Conservation (phyloP, 2,329 filamentous ascomycete genomes). For the Mycogone perniciosa region DNA sequence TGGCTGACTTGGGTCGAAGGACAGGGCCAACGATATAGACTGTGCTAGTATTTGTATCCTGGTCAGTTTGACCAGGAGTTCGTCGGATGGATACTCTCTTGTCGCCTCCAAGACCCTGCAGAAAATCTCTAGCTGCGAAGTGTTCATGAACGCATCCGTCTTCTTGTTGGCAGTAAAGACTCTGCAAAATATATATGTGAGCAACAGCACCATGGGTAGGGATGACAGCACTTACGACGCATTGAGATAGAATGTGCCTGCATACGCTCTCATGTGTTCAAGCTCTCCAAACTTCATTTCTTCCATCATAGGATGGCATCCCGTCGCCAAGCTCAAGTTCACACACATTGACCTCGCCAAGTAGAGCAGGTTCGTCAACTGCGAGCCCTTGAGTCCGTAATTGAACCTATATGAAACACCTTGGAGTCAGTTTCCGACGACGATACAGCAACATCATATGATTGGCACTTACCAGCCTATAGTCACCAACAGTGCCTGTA, state of each 20-base stretch:
- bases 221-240: slow-evolving; percentile 33
- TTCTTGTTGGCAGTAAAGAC: slow-evolving; percentile 42
- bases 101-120: slow-evolving; percentile 36
- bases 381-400: slow-evolving; percentile 42
- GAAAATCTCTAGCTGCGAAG: slow-evolving; percentile 37
- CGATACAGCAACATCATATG: background rate
- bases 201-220: too few species aligned
- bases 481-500: slow-evolving; percentile 41
- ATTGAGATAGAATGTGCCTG: slow-evolving; percentile 45
- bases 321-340: slow-evolving; percentile 29
- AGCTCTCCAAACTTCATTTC: slow-evolving; percentile 26
- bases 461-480: slow-evolving; percentile 36
- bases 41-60: slow-evolving; percentile 43
- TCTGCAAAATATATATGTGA: slow-evolving; percentile 18
- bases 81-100: slow-evolving; percentile 38
- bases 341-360: slow-evolving; percentile 41
- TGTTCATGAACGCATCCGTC: slow-evolving; percentile 43
- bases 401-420: slow-evolving; percentile 32
- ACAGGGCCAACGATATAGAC: slow-evolving; percentile 37
- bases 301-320: background rate
- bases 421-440: background rate
- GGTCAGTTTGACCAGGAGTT: slow-evolving; percentile 39
- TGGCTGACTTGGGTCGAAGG: slow-evolving; percentile 23
- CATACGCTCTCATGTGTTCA: slow-evolving; percentile 42
- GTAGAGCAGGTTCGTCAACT: slow-evolving; percentile 44